These are phyloP conservation scores for Amanita fuliginea DNA, from an alignment of 768 basidiomycete species.

Conservation along the genomic window DNA sequence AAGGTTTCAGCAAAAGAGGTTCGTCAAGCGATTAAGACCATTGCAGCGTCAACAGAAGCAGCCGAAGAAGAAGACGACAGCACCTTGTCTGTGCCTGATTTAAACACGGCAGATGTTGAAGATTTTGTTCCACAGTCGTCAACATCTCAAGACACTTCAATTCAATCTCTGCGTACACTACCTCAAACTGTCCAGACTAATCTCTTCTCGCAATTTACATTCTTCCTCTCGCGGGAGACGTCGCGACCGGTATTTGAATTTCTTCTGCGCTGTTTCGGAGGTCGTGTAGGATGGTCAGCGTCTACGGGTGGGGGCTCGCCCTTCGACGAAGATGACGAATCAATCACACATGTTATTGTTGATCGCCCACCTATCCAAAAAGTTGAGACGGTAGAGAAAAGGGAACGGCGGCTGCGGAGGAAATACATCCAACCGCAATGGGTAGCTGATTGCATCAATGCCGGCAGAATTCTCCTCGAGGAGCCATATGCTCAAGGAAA, in stretches of 20 bases:
- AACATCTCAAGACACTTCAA: conserved; percentile 32
- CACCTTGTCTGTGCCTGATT: conserved; percentile 25
- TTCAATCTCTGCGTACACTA: conserved; percentile 52
- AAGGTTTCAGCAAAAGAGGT: conserved; percentile 42
- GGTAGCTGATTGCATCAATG: conserved; percentile 94
- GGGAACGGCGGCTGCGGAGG: conserved; percentile 52
- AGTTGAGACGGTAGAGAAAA: conserved; percentile 42
- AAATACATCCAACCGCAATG: conserved; percentile 96
- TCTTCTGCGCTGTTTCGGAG: conserved; percentile 84
- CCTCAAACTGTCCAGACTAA: conserved; percentile 45
- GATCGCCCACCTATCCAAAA: conserved; percentile 65
- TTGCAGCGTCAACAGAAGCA: conserved; percentile 20
- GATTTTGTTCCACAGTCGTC: conserved; percentile 61
- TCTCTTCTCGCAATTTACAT: conserved; percentile 78
- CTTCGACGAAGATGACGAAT: conserved; percentile 62
- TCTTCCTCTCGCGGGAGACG: conserved; percentile 91
- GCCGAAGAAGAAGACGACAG: conserved; percentile 25
- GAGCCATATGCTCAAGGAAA: conserved; percentile 81
- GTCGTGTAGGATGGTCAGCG: conserved; percentile 80
- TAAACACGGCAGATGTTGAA: conserved; percentile 24
- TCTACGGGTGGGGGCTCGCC: conserved; percentile 79
- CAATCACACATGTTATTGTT: conserved; percentile 91
- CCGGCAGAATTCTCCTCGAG: conserved; percentile 72
- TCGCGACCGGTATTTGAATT: conserved; percentile 92
- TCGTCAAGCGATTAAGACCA: conserved; percentile 50